phyloP scores from a whole-genome alignment of 176 grass and related monocot species.

The Oryza glumipatula region DNA sequence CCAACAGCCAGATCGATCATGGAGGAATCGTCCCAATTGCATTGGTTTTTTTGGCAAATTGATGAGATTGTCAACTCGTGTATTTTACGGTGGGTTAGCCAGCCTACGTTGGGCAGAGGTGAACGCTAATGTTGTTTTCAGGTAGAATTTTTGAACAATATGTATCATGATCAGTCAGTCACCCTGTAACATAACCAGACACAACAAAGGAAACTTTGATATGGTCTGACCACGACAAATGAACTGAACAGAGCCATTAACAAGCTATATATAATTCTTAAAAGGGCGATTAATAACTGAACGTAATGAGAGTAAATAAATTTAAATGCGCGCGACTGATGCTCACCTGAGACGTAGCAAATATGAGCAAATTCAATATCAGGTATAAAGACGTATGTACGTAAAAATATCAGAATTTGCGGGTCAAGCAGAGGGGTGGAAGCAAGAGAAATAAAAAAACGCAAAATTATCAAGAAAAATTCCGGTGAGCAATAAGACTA shows the following conservation, averaged over 20 bases:
- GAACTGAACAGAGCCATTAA: background rate
- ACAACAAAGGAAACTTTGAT: background rate
- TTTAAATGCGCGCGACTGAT: background rate
- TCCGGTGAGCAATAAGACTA: background rate
- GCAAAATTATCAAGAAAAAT: background rate
- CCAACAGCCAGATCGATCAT: background rate
- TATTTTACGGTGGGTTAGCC: background rate
- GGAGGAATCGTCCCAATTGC: background rate
- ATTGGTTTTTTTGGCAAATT: background rate
- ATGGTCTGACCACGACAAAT: background rate
- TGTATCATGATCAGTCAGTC: background rate
- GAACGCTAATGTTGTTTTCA: background rate
- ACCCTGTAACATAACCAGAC: background rate
- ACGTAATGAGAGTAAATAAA: background rate
- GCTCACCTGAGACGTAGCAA: background rate
- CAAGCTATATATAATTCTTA: background rate
- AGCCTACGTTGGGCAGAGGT: background rate
- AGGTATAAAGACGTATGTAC: background rate
- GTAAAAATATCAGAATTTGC: background rate
- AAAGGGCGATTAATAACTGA: background rate
- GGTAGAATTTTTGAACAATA: background rate
- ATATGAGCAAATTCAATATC: background rate
- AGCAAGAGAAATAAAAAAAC: background rate
- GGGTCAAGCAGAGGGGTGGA: background rate
- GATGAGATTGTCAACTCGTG: background rate